Evolutionary conservation across 2,329 filamentous ascomycete genomes (phyloP).

Genomic region (Botrytis galanthina): DNA sequence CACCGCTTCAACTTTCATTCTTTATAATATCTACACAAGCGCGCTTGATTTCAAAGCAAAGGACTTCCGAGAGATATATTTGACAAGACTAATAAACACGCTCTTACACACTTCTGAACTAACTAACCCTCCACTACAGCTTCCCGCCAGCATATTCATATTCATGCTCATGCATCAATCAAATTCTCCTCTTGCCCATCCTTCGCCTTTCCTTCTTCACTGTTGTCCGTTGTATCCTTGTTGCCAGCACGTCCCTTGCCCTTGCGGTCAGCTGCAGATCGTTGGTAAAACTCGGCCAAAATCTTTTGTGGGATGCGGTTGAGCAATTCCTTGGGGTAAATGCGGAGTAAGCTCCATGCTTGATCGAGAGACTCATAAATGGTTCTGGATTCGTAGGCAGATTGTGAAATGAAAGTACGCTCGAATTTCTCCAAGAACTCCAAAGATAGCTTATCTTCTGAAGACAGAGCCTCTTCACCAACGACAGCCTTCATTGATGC

Average conservation of each 20-base stretch:
- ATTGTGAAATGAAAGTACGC: slow-evolving; percentile 88
- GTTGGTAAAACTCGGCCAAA: slow-evolving; percentile 79
- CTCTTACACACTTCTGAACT: slow-evolving; percentile 13
- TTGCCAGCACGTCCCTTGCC: slow-evolving; percentile 55
- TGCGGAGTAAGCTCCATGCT: slow-evolving; percentile 92
- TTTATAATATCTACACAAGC: slow-evolving; percentile 20
- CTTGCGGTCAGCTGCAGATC: slow-evolving; percentile 62
- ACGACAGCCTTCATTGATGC: slow-evolving; percentile 99
- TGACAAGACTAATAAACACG: slow-evolving; percentile 21
- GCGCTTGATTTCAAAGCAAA: slow-evolving; percentile 18
- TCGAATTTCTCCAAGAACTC: slow-evolving; percentile 99
- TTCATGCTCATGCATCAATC: slow-evolving; percentile 52
- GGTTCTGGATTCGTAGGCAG: slow-evolving; percentile 83
- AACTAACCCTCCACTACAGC: slow-evolving; percentile 7
- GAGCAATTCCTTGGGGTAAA: slow-evolving; percentile 96
- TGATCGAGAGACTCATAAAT: slow-evolving; percentile 94
- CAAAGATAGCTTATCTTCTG: slow-evolving; percentile 94
- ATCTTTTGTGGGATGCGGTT: slow-evolving; percentile 89
- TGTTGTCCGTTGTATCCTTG: slow-evolving; percentile 44
- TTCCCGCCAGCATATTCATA: neutral
- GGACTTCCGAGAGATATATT: slow-evolving; percentile 22
- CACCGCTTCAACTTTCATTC: neutral
- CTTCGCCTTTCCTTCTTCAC: slow-evolving; percentile 39
- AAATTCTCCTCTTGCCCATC: slow-evolving; percentile 55
- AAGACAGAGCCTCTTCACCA: slow-evolving; percentile 91